A percentile compares a stretch with the other conserved stretches of the same genome.
These are phyloP conservation scores for Termitomyces sp. DNA, from an alignment of 768 basidiomycete species.

Conservation along the genomic window DNA sequence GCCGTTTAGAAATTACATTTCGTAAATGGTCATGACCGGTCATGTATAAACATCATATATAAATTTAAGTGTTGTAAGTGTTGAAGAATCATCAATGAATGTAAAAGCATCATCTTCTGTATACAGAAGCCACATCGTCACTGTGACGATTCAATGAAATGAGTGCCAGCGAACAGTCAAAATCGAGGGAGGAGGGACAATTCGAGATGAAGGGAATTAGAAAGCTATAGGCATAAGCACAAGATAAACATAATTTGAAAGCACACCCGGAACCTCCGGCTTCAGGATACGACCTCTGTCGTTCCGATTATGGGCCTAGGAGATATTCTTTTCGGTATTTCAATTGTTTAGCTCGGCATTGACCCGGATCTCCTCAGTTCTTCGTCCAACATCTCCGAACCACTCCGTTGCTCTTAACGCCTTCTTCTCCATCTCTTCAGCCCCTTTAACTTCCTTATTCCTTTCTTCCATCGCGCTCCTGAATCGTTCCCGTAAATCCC, in stretches of 20 bases:
- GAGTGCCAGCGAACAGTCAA: slow-evolving; percentile 1
- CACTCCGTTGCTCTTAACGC: slow-evolving; percentile 66
- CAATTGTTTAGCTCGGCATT: slow-evolving; percentile 8
- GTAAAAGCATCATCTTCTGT: slow-evolving; percentile 4
- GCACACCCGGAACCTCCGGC: neutral
- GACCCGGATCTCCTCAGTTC: slow-evolving; percentile 38
- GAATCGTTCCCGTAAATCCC: slow-evolving; percentile 86
- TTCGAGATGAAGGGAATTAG: slow-evolving; percentile 2
- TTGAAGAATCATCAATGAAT: neutral
- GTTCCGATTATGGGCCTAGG: slow-evolving; percentile 1
- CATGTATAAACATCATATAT: slow-evolving; percentile 2
- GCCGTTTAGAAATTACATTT: neutral
- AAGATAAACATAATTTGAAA: neutral
- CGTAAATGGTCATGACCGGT: slow-evolving; percentile 6
- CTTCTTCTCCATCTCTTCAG: slow-evolving; percentile 70
- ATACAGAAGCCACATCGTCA: neutral
- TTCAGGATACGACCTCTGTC: slow-evolving; percentile 10
- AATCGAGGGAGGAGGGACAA: neutral
- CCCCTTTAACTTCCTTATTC: slow-evolving; percentile 66
- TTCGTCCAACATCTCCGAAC: slow-evolving; percentile 53
- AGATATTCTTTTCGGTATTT: neutral
- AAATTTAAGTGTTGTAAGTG: neutral
- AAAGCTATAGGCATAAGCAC: slow-evolving; percentile 2
- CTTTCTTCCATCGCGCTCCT: slow-evolving; percentile 74
- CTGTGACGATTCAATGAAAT: neutral